phyloP scores from a whole-genome alignment of 306 rosid species.

The Lagenaria siceraria region DNA sequence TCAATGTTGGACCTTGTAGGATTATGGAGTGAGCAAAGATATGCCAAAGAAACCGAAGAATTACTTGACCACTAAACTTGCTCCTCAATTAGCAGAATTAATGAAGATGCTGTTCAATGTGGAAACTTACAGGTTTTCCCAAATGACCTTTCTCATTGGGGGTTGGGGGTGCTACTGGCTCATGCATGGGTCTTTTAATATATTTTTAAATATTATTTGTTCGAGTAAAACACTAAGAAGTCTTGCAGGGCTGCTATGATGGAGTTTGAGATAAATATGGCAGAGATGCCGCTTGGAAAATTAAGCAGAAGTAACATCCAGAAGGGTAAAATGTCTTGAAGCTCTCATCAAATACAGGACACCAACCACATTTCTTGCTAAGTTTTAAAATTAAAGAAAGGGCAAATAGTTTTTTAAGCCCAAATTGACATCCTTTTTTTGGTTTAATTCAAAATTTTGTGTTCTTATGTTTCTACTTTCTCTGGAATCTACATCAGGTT shows the following conservation, averaged over 20 bases:
- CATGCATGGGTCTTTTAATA: neutral
- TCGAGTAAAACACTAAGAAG: slow-evolving; percentile 21
- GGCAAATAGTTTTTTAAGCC: neutral
- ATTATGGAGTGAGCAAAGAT: slow-evolving; percentile 80
- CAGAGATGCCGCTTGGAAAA: slow-evolving; percentile 98
- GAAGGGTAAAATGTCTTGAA: slow-evolving; percentile 39
- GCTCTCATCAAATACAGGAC: neutral
- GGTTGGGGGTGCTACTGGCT: neutral
- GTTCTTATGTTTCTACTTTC: slow-evolving; percentile 3
- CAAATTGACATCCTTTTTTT: neutral
- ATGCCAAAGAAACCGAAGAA: slow-evolving; percentile 35
- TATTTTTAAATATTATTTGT: neutral
- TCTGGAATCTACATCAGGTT: slow-evolving; percentile 40
- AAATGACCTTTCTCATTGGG: slow-evolving; percentile 6
- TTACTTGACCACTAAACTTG: slow-evolving; percentile 38
- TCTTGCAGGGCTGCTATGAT: slow-evolving; percentile 90
- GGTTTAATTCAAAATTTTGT: neutral
- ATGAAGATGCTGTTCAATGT: slow-evolving; percentile 87
- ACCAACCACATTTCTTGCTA: neutral
- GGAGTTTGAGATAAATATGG: slow-evolving; percentile 96
- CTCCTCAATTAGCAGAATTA: slow-evolving; percentile 65
- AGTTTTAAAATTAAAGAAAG: neutral
- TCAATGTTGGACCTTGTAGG: slow-evolving; percentile 38
- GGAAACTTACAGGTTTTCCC: slow-evolving; percentile 78
- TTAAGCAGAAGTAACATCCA: slow-evolving; percentile 83